phyloP scores from a whole-genome alignment of 495 filamentous ascomycete species.

The Endocarpon pusillum region DNA sequence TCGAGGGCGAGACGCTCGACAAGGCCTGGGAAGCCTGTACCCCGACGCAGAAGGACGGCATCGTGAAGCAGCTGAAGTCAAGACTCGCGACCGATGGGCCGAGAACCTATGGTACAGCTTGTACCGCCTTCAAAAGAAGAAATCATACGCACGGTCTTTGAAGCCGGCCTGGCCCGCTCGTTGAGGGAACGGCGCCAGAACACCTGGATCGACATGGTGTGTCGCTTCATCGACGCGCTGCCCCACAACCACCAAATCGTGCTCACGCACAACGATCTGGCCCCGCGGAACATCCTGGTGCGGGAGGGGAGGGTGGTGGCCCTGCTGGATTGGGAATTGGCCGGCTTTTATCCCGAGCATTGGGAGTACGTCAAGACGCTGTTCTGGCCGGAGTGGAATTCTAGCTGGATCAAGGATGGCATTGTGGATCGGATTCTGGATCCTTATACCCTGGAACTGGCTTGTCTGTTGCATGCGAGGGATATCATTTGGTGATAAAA shows the following conservation, averaged over 20 bases:
- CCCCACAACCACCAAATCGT: slow-evolving; percentile 12
- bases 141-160: slow-evolving; percentile 74
- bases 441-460: too few relatives aligned
- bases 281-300: slow-evolving; percentile 18
- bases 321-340: slow-evolving; percentile 9
- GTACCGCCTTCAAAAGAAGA: slow-evolving; percentile 82
- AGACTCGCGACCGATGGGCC: too few relatives aligned
- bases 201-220: too few relatives aligned
- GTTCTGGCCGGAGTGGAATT: slow-evolving; percentile 4
- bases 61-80: too few relatives aligned
- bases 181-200: too few relatives aligned
- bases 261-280: slow-evolving; percentile 20
- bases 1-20: too few relatives aligned
- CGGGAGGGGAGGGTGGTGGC: slow-evolving; percentile 7
- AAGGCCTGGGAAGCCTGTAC: too few relatives aligned
- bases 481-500: too few relatives aligned
- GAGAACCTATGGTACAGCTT: slow-evolving; percentile 61
- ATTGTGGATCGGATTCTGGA: too few relatives aligned
- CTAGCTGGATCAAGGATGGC: slow-evolving; percentile 10
- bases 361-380: slow-evolving; percentile 11
- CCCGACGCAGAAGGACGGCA: too few relatives aligned
- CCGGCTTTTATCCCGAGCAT: slow-evolving; percentile 12
- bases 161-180: slow-evolving; percentile 74
- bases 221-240: too few relatives aligned
- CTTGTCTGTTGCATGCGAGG: too few relatives aligned